phyloP scores from a whole-genome alignment of 2,329 filamentous ascomycete genomes.

The Karstenula rhodostoma region DNA sequence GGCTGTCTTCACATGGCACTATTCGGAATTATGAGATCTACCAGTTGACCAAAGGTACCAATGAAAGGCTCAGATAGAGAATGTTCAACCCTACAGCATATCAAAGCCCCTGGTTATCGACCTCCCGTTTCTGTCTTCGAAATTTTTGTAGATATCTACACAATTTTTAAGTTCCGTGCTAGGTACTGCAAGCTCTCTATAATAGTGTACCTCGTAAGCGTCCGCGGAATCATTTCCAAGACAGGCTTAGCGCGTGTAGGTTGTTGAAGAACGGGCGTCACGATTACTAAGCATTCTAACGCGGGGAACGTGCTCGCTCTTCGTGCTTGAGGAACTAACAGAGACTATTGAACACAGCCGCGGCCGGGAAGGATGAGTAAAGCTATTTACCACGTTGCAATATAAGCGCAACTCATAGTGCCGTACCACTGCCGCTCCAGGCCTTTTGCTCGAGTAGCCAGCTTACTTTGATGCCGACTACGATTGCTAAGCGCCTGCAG shows the following conservation, averaged over 20 bases:
- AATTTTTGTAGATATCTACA: no score
- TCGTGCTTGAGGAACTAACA: background rate
- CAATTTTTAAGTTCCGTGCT: no score
- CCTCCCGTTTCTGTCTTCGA: no score
- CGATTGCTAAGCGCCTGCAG: conserved; percentile 9
- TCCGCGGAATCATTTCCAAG: background rate
- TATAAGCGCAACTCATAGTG: background rate
- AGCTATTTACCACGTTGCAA: background rate
- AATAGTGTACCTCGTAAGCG: background rate
- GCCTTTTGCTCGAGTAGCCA: background rate
- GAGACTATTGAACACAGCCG: background rate
- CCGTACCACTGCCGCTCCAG: conserved; percentile 1
- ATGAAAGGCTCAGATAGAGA: no score
- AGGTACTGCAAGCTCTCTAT: no score
- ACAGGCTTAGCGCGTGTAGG: background rate
- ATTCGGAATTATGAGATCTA: no score
- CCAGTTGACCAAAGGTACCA: no score
- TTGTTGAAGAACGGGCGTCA: background rate
- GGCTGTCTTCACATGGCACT: no score
- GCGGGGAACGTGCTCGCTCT: background rate
- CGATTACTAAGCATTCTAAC: conserved; percentile 5
- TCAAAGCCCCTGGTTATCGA: no score
- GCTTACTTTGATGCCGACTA: background rate
- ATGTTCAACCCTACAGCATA: no score
- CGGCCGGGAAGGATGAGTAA: conserved; percentile 13